Evolutionary conservation across 2,329 filamentous ascomycete species (phyloP).

Genomic region (Parastagonospora avenae): DNA sequence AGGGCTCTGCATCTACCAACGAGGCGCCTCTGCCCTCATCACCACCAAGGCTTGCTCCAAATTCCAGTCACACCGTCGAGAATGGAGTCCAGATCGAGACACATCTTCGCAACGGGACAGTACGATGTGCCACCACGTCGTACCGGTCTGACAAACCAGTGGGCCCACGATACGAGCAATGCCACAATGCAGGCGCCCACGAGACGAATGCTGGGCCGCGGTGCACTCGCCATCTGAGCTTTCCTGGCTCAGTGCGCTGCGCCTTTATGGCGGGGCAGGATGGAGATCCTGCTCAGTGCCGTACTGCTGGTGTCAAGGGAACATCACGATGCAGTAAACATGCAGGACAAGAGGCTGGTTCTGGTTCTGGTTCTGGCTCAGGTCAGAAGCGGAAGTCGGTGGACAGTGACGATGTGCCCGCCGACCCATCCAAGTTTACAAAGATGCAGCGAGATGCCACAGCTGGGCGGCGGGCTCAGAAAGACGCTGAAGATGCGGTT

Average conservation of each 20-base stretch:
- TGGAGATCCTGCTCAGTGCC: background rate
- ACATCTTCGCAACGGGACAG: slow-evolving; percentile 2
- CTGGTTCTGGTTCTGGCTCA: too few species aligned
- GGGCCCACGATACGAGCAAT: slow-evolving; percentile 10
- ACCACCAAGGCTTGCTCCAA: background rate
- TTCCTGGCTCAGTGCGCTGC: slow-evolving; percentile 3
- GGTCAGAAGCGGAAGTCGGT: background rate
- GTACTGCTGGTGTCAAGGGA: background rate
- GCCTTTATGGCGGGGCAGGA: background rate
- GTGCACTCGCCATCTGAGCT: slow-evolving; percentile 7
- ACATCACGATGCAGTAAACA: background rate
- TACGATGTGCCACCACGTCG: slow-evolving; percentile 7
- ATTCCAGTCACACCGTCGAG: background rate
- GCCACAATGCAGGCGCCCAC: slow-evolving; percentile 1
- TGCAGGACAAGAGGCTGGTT: background rate
- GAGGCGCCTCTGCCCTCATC: background rate
- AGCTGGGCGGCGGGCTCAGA: too few species aligned
- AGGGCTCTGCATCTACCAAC: background rate
- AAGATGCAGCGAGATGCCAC: background rate
- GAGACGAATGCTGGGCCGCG: background rate
- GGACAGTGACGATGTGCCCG: background rate
- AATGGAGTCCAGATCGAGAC: slow-evolving; percentile 2
- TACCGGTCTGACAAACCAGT: slow-evolving; percentile 6
- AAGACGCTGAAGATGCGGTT: too few species aligned
- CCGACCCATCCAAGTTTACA: background rate